Percentiles rank a stretch among this genome's conserved stretches.
Conservation (phyloP, 345 rosid species). For the Citrus maxima region DNA sequence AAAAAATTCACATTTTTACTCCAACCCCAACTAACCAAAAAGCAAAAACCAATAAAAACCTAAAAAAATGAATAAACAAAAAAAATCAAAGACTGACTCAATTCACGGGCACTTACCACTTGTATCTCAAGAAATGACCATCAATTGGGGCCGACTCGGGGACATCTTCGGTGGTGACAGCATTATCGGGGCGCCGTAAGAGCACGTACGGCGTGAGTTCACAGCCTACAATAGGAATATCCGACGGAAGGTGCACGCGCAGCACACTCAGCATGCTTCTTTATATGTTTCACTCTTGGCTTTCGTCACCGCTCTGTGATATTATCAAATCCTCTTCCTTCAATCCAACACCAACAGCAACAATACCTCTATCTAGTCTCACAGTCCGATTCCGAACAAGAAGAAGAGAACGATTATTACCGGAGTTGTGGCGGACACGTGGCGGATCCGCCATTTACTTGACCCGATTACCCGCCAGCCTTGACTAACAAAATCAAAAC, state of each 20-base stretch:
- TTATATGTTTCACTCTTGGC: slow-evolving; percentile 27
- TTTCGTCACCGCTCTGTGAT: slow-evolving; percentile 32
- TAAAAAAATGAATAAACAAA: neutral
- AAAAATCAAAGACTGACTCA: neutral
- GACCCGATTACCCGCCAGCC: slow-evolving; percentile 39
- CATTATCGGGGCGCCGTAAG: slow-evolving; percentile 66
- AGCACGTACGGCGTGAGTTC: slow-evolving; percentile 94
- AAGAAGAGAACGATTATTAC: neutral
- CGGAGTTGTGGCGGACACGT: slow-evolving; percentile 36
- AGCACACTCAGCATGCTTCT: slow-evolving; percentile 91
- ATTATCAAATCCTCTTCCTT: slow-evolving; percentile 17
- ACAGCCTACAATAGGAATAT: slow-evolving; percentile 96
- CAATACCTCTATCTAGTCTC: slow-evolving; percentile 7
- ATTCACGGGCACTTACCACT: slow-evolving; percentile 64
- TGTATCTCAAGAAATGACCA: slow-evolving; percentile 81
- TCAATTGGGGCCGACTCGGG: slow-evolving; percentile 79
- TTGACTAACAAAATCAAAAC: slow-evolving; percentile 21
- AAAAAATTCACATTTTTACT: neutral
- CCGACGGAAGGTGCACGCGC: slow-evolving; percentile 94
- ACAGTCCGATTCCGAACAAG: neutral
- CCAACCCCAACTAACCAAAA: neutral
- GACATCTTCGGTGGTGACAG: slow-evolving; percentile 63
- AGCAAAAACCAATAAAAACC: neutral
- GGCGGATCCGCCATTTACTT: slow-evolving; percentile 72
- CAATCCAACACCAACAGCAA: neutral